phyloP scores from a whole-genome alignment of 768 basidiomycete species.

The Tylopilus subfusipes region DNA sequence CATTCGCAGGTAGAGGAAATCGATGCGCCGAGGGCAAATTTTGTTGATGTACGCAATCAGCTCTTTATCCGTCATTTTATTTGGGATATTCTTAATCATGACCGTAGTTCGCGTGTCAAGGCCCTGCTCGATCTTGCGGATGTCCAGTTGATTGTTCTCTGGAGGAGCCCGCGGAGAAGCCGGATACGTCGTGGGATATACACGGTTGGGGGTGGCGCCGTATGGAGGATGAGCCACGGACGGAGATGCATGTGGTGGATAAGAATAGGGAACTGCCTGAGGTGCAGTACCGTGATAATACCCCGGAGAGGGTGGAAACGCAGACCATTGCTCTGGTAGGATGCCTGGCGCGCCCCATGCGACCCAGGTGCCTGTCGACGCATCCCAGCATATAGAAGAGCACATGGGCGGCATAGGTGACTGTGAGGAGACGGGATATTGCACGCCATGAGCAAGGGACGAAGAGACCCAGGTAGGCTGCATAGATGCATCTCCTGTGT shows the following conservation, averaged over 20 bases:
- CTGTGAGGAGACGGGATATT: slow-evolving; percentile 29
- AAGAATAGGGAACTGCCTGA: slow-evolving; percentile 26
- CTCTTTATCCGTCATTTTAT: slow-evolving; percentile 82
- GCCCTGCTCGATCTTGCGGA: slow-evolving; percentile 71
- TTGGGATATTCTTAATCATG: slow-evolving; percentile 92
- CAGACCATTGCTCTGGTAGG: slow-evolving; percentile 29
- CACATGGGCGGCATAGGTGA: slow-evolving; percentile 28
- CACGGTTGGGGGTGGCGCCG: slow-evolving; percentile 14
- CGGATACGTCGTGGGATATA: slow-evolving; percentile 22
- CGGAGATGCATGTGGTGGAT: slow-evolving; percentile 26
- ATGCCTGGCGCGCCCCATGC: slow-evolving; percentile 27
- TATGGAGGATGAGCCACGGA: slow-evolving; percentile 21
- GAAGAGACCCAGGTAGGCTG: slow-evolving; percentile 29
- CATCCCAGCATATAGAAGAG: slow-evolving; percentile 29
- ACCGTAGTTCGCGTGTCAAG: slow-evolving; percentile 79
- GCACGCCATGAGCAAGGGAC: slow-evolving; percentile 24
- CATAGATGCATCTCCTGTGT: slow-evolving; percentile 19
- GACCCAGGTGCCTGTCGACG: slow-evolving; percentile 28
- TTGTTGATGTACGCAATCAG: slow-evolving; percentile 62
- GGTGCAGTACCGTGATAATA: slow-evolving; percentile 28
- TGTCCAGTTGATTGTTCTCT: slow-evolving; percentile 59
- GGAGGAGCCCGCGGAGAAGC: slow-evolving; percentile 28
- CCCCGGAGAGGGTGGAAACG: slow-evolving; percentile 23
- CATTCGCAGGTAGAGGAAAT: slow-evolving; percentile 87
- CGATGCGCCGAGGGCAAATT: slow-evolving; percentile 73